Conservation (phyloP, 1,284 basidiomycete genomes). For the Cryptococcus floricola region DNA sequence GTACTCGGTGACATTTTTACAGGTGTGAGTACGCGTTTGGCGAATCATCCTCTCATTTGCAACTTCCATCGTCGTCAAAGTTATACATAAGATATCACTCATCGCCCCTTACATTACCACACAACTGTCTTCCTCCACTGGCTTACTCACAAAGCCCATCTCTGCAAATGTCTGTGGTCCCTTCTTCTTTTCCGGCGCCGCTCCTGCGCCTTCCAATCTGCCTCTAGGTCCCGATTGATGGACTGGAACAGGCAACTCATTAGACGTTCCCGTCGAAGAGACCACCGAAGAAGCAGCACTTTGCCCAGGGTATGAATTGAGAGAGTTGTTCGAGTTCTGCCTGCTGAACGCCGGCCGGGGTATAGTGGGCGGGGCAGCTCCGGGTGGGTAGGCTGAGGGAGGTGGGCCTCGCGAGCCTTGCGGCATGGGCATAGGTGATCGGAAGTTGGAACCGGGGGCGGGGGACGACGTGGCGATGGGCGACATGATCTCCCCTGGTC, state of each 20-base stretch:
- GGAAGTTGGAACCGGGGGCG: not conserved
- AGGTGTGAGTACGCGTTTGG: too few relatives aligned
- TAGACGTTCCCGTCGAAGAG: too few relatives aligned
- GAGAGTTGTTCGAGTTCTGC: not conserved
- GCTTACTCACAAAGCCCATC: slow-evolving; percentile 77
- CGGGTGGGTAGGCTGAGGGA: slow-evolving; percentile 10
- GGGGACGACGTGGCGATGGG: slow-evolving; percentile 5
- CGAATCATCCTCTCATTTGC: too few relatives aligned
- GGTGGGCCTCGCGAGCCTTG: slow-evolving; percentile 4
- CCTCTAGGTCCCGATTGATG: not conserved
- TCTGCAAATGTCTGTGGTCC: slow-evolving; percentile 78
- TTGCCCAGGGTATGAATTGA: too few relatives aligned
- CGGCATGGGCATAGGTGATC: too few relatives aligned
- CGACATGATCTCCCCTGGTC: slow-evolving; percentile 16
- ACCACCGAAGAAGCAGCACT: too few relatives aligned
- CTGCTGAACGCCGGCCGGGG: not conserved
- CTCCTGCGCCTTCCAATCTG: not conserved
- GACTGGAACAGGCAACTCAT: not conserved
- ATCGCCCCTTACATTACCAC: slow-evolving; percentile 60
- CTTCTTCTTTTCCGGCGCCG: slow-evolving; percentile 41
- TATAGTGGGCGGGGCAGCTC: not conserved
- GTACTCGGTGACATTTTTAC: too few relatives aligned
- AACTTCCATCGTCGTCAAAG: too few relatives aligned
- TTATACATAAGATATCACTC: too few relatives aligned
- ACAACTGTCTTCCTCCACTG: slow-evolving; percentile 74